phyloP scores from a whole-genome alignment of 495 filamentous ascomycete species.

The Daldinia childiae region DNA sequence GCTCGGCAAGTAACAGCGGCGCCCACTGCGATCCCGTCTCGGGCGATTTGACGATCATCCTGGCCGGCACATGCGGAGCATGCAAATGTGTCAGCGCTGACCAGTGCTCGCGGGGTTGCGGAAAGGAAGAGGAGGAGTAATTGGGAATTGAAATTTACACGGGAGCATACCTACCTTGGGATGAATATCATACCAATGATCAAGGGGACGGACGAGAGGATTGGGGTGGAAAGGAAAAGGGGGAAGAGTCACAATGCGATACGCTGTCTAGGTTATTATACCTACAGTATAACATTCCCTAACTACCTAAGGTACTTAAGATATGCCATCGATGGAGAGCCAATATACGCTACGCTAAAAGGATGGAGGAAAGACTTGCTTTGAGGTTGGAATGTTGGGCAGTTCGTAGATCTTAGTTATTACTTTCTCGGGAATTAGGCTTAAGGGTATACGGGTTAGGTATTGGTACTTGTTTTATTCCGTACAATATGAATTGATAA shows the following conservation, averaged over 20 bases:
- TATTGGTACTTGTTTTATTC: background rate
- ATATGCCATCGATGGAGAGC: background rate
- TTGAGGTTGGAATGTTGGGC: background rate
- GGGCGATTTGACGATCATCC: slow-evolving; percentile 38
- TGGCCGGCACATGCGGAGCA: slow-evolving; percentile 36
- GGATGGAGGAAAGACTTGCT: background rate
- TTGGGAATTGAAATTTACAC: no score
- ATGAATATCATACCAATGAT: background rate
- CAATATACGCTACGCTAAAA: background rate
- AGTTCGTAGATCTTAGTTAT: background rate
- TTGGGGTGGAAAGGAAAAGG: background rate
- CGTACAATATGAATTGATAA: no score
- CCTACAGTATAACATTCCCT: slow-evolving; percentile 4
- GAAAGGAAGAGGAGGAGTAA: slow-evolving; percentile 5
- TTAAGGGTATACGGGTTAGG: background rate
- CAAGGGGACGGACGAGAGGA: background rate
- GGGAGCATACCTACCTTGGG: no score
- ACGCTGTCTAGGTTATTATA: background rate
- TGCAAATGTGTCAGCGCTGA: slow-evolving; percentile 33
- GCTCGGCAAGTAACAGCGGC: slow-evolving; percentile 40
- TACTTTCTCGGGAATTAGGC: background rate
- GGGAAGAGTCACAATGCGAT: background rate
- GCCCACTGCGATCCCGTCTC: slow-evolving; percentile 44
- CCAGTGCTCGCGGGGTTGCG: slow-evolving; percentile 35
- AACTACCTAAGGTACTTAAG: no score